phyloP scores from a whole-genome alignment of 805 yeast genomes.

The Yarrowia sp. region DNA sequence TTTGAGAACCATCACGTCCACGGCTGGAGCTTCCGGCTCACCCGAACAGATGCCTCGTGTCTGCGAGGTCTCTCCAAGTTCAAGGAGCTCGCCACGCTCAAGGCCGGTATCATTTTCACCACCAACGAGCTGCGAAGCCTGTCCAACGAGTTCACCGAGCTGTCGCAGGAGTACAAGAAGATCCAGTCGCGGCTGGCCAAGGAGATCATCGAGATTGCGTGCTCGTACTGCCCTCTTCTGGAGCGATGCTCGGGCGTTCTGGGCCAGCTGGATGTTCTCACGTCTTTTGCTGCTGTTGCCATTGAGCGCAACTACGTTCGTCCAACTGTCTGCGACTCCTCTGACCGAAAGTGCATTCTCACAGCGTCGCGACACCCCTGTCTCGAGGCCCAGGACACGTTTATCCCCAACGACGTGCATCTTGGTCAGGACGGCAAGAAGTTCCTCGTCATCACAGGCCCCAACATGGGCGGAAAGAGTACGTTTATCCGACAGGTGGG shows the following conservation, averaged over 20 bases:
- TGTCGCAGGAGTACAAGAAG: slow-evolving; percentile 64
- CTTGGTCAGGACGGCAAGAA: slow-evolving; percentile 53
- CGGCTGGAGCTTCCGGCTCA: slow-evolving; percentile 93
- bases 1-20: slow-evolving; percentile 82
- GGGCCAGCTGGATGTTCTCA: slow-evolving; percentile 78
- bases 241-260: slow-evolving; percentile 62
- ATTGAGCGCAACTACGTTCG: slow-evolving; percentile 75
- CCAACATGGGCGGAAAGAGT: slow-evolving; percentile 97
- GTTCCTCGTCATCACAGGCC: slow-evolving; percentile 87
- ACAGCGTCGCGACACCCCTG: slow-evolving; percentile 92
- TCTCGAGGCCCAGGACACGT: slow-evolving; percentile 84
- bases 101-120: slow-evolving; percentile 93
- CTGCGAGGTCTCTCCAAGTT: slow-evolving; percentile 62
- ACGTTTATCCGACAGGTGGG: slow-evolving; percentile 90
- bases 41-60: slow-evolving; percentile 80
- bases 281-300: slow-evolving; percentile 79
- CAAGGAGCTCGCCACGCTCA: slow-evolving; percentile 82
- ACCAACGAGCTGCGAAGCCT: slow-evolving; percentile 61
- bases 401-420: slow-evolving; percentile 86
- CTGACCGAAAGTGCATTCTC: slow-evolving; percentile 49
- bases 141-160: slow-evolving; percentile 55
- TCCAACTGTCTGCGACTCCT: slow-evolving; percentile 57
- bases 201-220: slow-evolving; percentile 76
- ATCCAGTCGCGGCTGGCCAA: slow-evolving; percentile 76
- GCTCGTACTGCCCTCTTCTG: slow-evolving; percentile 78